Base-by-base conservation (phyloP, 1,284 basidiomycete species). In the Ustilago nuda region DNA sequence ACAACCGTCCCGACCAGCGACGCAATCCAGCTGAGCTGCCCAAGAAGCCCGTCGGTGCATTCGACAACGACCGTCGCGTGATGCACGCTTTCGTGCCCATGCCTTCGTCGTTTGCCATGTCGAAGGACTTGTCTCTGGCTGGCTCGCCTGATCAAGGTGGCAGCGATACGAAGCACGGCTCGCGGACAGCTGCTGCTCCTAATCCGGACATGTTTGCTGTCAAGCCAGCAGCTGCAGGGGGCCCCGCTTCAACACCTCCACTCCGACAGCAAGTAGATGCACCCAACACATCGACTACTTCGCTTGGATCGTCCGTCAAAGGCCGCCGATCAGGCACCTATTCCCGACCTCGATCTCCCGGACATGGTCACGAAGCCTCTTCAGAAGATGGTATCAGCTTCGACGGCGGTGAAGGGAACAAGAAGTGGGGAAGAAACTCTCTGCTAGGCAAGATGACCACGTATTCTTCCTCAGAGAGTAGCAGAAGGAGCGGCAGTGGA, bases 101-200 rank as follows among this genome's bases (percentile, higher is more conserved):
- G 60, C 56, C 60, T 37, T 45, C 56, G 9, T 69, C 66, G 12
- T 66, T 66, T 5, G 63, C 63, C 50, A 61, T 72, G 60, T 60
- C 53, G 0, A 66, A 60, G 30, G 61, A 65, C 33, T 61, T 56
- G 6, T 59, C 70, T 50, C 11, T 53, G 36, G 51, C 60, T n/a
- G 59, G 61, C 1, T 67, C 61, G 7, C 59, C 61, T 4, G 59
- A 61, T 23, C 60, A 64, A 13, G 61, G 65, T 32, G 66, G 61
- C 11, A 73, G 71, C 46, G 71, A 68, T 35, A 68, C 65, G 8
- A 68, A 73, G 61, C 65, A 73, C 27, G 65, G 70, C 7, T 66
- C 64, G 13, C 63, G 70, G 69, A 53, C 63, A 12, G 69, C 69
- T 12, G 58, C 59, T 43, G 63, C 63, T 8, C 59, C 61, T 19